A percentile compares a stretch with the other conserved stretches of the same genome.
phyloP scores from a whole-genome alignment of 257 asterid genomes.

The Oldenlandia corymbosa region DNA sequence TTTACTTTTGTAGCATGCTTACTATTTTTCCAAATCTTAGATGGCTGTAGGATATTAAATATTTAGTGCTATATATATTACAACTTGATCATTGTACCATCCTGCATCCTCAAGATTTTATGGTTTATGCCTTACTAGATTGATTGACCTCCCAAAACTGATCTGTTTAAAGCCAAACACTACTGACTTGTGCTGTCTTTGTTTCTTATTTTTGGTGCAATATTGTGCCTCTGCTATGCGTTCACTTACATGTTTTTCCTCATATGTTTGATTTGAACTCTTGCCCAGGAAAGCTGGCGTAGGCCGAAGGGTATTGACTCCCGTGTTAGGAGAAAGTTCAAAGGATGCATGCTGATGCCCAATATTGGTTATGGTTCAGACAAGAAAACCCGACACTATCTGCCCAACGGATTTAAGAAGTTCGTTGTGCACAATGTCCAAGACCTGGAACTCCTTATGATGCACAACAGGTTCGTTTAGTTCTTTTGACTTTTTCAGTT shows the following conservation, averaged over 20 bases:
- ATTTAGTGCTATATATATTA: no score
- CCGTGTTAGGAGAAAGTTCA: slow-evolving; percentile 47
- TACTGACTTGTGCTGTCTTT: not conserved
- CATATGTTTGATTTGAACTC: not conserved
- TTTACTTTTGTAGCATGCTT: no score
- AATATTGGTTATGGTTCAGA: slow-evolving; percentile 44
- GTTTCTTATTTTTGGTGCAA: not conserved
- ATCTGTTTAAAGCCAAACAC: not conserved
- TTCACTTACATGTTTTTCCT: not conserved
- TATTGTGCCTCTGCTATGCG: not conserved
- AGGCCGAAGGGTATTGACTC: slow-evolving; percentile 51
- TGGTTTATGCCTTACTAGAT: no score
- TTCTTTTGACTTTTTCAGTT: not conserved
- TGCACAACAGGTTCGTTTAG: slow-evolving; percentile 43
- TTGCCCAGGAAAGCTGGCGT: slow-evolving; percentile 36
- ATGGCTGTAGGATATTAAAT: no score
- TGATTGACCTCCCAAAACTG: not conserved
- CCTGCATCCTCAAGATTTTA: not conserved
- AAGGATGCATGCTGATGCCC: slow-evolving; percentile 45
- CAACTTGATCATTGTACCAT: no score
- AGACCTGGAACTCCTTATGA: slow-evolving; percentile 44
- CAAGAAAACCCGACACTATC: slow-evolving; percentile 39
- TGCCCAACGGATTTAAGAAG: slow-evolving; percentile 48
- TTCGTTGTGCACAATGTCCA: slow-evolving; percentile 41
- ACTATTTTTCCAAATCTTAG: no score